Evolutionary conservation across 2,329 filamentous ascomycete genomes (phyloP).

Genomic region (Diatrype stigma): DNA sequence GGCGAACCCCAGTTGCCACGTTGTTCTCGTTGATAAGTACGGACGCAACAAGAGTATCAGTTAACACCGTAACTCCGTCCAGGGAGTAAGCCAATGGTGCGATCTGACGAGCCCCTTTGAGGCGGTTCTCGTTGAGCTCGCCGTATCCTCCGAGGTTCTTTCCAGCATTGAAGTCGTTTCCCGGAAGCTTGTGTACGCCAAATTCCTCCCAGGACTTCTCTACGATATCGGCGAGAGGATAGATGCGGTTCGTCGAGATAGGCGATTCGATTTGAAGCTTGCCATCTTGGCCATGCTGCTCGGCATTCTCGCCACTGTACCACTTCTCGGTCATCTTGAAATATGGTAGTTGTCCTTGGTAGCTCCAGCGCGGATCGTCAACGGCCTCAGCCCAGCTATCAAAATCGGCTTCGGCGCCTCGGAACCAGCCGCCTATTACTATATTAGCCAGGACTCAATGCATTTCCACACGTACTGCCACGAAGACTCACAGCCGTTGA

Average conservation of each 20-base stretch:
- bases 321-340: constrained; percentile 30
- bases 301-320: constrained; percentile 7
- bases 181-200: constrained; percentile 20
- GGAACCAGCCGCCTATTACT: constrained; percentile 30
- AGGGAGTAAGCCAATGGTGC: constrained; percentile 8
- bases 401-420: constrained; percentile 38
- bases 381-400: constrained; percentile 35
- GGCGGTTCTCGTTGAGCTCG: constrained; percentile 17
- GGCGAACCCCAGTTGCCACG: constrained; percentile 10
- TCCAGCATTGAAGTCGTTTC: constrained; percentile 14
- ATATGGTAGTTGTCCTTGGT: constrained; percentile 36
- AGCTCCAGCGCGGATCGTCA: constrained; percentile 35
- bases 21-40: constrained; percentile 8
- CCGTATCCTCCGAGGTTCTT: constrained; percentile 20
- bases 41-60: constrained; percentile 14
- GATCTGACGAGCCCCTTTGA: constrained; percentile 15
- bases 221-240: constrained; percentile 26
- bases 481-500: constrained; percentile 20
- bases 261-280: constrained; percentile 22
- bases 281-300: constrained; percentile 24
- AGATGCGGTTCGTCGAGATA: constrained; percentile 25
- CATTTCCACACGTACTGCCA: no score
- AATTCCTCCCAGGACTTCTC: constrained; percentile 27
- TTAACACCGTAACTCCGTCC: constrained; percentile 7
- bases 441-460: background rate